These are phyloP conservation scores for Exophiala sideris DNA, from an alignment of 2,329 filamentous ascomycete species.

Conservation along the genomic window DNA sequence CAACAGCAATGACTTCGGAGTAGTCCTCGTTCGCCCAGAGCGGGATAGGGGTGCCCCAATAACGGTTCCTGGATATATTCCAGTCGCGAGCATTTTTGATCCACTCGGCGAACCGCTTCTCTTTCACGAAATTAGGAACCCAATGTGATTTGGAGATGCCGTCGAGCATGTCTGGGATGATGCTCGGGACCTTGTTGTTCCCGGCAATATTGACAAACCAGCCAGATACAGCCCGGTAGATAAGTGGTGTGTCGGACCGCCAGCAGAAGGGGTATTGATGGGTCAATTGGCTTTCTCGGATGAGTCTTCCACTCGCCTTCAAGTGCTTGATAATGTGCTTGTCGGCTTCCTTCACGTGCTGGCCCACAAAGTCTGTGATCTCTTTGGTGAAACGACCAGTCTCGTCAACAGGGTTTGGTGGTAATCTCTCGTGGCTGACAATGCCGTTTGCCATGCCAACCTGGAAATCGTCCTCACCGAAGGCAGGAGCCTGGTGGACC, in stretches of 20 bases:
- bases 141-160: conserved; percentile 81
- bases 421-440: conserved; percentile 67
- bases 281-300: conserved; percentile 74
- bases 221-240: conserved; percentile 82
- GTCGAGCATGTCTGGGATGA: conserved; percentile 75
- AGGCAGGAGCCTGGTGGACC: conserved; percentile 83
- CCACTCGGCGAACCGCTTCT: conserved; percentile 82
- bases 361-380: conserved; percentile 71
- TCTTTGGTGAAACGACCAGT: conserved; percentile 71
- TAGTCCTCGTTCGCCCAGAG: conserved; percentile 82
- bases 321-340: conserved; percentile 84
- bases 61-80: conserved; percentile 85
- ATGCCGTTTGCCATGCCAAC: conserved; percentile 70
- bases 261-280: conserved; percentile 88
- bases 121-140: conserved; percentile 81
- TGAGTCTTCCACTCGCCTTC: conserved; percentile 67
- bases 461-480: conserved; percentile 87
- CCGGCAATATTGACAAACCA: conserved; percentile 86
- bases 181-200: conserved; percentile 34
- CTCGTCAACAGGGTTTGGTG: conserved; percentile 80
- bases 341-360: conserved; percentile 83
- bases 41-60: conserved; percentile 85
- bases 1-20: conserved; percentile 75
- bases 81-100: conserved; percentile 81
- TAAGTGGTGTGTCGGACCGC: conserved; percentile 81